phyloP scores from a whole-genome alignment of 331 rosid genomes.

The Malus hybrid region DNA sequence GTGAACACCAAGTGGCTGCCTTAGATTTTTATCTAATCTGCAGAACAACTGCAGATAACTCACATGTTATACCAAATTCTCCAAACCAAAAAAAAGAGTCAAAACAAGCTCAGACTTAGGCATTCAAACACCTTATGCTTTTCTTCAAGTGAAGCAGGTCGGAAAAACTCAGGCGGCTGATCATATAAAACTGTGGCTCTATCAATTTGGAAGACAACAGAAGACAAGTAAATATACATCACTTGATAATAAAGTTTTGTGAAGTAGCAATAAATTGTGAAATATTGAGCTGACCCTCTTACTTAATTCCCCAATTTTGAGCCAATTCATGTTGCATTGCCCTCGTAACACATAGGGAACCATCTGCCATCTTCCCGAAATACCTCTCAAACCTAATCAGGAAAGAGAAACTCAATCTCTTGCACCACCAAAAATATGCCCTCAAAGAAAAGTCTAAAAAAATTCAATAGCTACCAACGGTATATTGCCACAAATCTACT shows the following conservation, averaged over 20 bases:
- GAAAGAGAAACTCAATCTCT: slow-evolving; percentile 17
- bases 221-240: background rate
- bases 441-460: slow-evolving; percentile 10
- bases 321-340: slow-evolving; percentile 98
- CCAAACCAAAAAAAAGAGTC: background rate
- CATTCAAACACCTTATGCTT: slow-evolving; percentile 59
- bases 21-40: slow-evolving; percentile 52
- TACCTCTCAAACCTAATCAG: slow-evolving; percentile 70
- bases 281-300: slow-evolving; percentile 37
- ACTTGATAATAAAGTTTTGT: background rate
- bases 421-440: slow-evolving; percentile 11
- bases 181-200: slow-evolving; percentile 94
- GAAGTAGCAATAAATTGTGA: background rate
- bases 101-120: background rate
- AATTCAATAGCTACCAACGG: slow-evolving; percentile 54
- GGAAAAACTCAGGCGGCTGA: slow-evolving; percentile 93
- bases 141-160: slow-evolving; percentile 66
- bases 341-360: slow-evolving; percentile 80
- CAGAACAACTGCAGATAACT: slow-evolving; percentile 53
- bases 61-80: slow-evolving; percentile 16
- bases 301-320: slow-evolving; percentile 95
- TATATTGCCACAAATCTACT: slow-evolving; percentile 67
- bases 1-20: slow-evolving; percentile 50
- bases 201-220: slow-evolving; percentile 9
- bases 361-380: slow-evolving; percentile 88